These are phyloP conservation scores for Penicillium polonicum DNA, from an alignment of 2,329 filamentous ascomycete genomes.

Conservation along the genomic window DNA sequence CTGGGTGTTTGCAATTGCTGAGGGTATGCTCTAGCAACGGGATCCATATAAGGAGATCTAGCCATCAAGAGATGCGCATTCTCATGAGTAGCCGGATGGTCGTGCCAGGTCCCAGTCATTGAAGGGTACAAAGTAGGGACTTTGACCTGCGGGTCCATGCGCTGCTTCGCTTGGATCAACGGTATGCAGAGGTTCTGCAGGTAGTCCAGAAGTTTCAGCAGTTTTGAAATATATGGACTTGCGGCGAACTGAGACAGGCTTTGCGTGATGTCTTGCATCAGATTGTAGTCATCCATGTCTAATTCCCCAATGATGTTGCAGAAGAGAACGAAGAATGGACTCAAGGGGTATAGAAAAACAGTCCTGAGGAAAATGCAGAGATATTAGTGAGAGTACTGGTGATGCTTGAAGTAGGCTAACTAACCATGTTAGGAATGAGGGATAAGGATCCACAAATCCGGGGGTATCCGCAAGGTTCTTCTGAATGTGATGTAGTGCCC, in stretches of 20 bases:
- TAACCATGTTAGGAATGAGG: constrained; percentile 19
- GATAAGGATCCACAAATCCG: constrained; percentile 19
- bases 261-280: constrained; percentile 19
- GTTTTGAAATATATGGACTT: constrained; percentile 19
- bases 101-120: neutral
- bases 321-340: constrained; percentile 28
- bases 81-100: neutral
- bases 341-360: constrained; percentile 22
- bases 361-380: constrained; percentile 6
- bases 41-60: neutral
- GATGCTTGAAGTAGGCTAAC: neutral
- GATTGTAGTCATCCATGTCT: constrained; percentile 19
- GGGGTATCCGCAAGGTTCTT: constrained; percentile 11
- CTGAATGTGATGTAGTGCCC: constrained; percentile 15
- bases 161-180: constrained; percentile 13
- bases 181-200: constrained; percentile 15
- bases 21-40: neutral
- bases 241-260: constrained; percentile 18
- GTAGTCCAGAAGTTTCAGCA: constrained; percentile 17
- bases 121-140: constrained; percentile 11
- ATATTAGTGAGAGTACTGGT: neutral
- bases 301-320: constrained; percentile 27
- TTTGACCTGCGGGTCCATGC: constrained; percentile 5
- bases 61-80: neutral
- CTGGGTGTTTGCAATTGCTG: constrained; percentile 1